Conservation (phyloP, 2,329 filamentous ascomycete genomes). For the Tolypocladium capitatum region DNA sequence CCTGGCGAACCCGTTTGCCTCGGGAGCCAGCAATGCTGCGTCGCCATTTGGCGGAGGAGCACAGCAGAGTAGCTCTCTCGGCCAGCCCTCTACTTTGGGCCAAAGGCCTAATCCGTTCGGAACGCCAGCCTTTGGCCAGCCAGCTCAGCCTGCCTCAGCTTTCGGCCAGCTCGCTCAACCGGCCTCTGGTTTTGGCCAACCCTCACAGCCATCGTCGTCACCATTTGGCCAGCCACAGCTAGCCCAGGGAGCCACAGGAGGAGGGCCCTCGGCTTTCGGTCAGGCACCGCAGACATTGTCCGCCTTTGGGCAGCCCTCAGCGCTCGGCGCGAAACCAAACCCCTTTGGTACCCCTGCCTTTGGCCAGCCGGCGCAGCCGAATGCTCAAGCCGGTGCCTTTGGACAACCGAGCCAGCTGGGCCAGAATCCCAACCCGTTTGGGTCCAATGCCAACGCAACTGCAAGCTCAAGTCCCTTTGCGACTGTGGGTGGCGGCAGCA, state of each 20-base stretch:
- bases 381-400: slow-evolving; percentile 13
- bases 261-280: slow-evolving; percentile 18
- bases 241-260: not conserved
- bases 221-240: slow-evolving; percentile 24
- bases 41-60: slow-evolving; percentile 19
- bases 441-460: slow-evolving; percentile 3
- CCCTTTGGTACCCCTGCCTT: slow-evolving; percentile 21
- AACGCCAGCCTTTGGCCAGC: slow-evolving; percentile 20
- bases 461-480: slow-evolving; percentile 14
- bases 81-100: slow-evolving; percentile 20
- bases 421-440: slow-evolving; percentile 25
- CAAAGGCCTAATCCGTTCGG: slow-evolving; percentile 22
- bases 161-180: slow-evolving; percentile 25
- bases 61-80: slow-evolving; percentile 22
- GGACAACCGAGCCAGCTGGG: slow-evolving; percentile 23
- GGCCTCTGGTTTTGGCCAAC: not conserved
- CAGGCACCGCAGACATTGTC: slow-evolving; percentile 19
- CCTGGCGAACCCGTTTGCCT: slow-evolving; percentile 30
- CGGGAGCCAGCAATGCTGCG: slow-evolving; percentile 6
- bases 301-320: slow-evolving; percentile 28
- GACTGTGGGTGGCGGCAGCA: slow-evolving; percentile 5
- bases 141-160: slow-evolving; percentile 15
- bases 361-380: slow-evolving; percentile 22
- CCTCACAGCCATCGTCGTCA: slow-evolving; percentile 6
- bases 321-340: slow-evolving; percentile 18